Evolutionary conservation across 495 filamentous ascomycete species (phyloP), one percentile per base, ranked within the genome.

Genomic region (Xylaria sp.): DNA sequence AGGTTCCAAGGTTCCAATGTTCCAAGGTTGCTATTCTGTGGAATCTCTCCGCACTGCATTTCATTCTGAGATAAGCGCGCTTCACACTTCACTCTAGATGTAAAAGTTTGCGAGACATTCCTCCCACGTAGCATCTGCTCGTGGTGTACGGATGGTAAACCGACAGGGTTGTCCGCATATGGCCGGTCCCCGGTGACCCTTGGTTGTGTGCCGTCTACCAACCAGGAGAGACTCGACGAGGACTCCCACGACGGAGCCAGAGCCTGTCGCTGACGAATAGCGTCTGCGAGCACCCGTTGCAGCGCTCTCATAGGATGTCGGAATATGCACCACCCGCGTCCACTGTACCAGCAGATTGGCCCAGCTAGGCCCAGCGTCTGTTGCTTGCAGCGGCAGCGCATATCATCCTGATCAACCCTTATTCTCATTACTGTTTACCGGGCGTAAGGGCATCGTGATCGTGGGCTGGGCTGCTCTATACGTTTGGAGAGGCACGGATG

Each of bases 291-390:
- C 74, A 71, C 77, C 62, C 73, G 46, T 68, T 69, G 67, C 72
- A 29, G 65, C 64, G 52, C 69, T 74, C 77, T 73, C 70, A 79
- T 79, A 79, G 77, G 77, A 72, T 70, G 55, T 77, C 73, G 46
- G 73, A 70, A 76, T 77, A 76, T 79, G 77, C 77, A 74, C 68
- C 74, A 73, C 73, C 77, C 72, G 68, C 76, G 73, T 75, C 75
- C 71, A 70, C 70, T 69, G 61, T 72, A 43, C 70, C 33, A 67
- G 63, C 63, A 71, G 40, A 67, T 68, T 68, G 52, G 70, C 55
- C 63, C 63, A 41, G 33, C 68, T 68, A 62, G 52, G 70, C 55
- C 63, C 63, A 41, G 33, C 68, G 44, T 50, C 68, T 70, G 58
- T 55, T 44, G 44, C 35, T 55, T 48, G 63, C 40, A 41, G 37